Base-by-base conservation (phyloP, 768 basidiomycete genomes). In the Gloeophyllum trabeum region DNA sequence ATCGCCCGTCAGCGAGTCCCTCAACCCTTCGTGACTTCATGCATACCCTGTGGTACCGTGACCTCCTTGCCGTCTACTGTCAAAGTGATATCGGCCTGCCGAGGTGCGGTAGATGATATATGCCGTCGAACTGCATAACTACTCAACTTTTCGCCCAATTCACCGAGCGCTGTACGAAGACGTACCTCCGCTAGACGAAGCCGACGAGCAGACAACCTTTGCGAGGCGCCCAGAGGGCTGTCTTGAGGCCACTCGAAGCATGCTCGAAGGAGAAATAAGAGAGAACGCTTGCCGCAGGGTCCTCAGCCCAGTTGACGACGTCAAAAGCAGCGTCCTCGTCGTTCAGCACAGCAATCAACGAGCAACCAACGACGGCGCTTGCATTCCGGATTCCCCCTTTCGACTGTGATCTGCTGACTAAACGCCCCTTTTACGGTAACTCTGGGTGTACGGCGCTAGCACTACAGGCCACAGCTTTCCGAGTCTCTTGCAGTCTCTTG, bases 41-140 rank as follows among this genome's bases (percentile, higher is more conserved):
- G 64, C 80, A 43, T 45, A 87, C 93, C 94, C 69, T 94, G 91
- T 21, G 91, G 91, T 26, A 99, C 92, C 2, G 90, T 92, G 18
- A 99, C 92, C 66, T 92, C 85, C 64, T 93, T 96, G 48, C 94
- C 94, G 61, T 99, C 93, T 32, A 98, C 82, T 1, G 92, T 94
- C 23, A 98, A 66, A 24, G 91, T 94, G 51, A 97, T 82, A 50
- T 90, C 85, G 35, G 82, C 83, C 53, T 70, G 72, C 44, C 75
- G 69, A 44, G 70, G 60, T 14, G 82, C 71, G 1, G 81, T 74
- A 28, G 86, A 81, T 7, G 80, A 65, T 56, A 88, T 71, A 24
- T 70, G 66, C 46, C 81, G 69, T 47, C 70, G 71, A 54, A 69
- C 83, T 83, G 40, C 6, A 50, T 46, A 35, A 24, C 21, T 23